Base-by-base conservation (phyloP, 2,329 filamentous ascomycete species). In the Neophaeococcomyces mojaviensis region DNA sequence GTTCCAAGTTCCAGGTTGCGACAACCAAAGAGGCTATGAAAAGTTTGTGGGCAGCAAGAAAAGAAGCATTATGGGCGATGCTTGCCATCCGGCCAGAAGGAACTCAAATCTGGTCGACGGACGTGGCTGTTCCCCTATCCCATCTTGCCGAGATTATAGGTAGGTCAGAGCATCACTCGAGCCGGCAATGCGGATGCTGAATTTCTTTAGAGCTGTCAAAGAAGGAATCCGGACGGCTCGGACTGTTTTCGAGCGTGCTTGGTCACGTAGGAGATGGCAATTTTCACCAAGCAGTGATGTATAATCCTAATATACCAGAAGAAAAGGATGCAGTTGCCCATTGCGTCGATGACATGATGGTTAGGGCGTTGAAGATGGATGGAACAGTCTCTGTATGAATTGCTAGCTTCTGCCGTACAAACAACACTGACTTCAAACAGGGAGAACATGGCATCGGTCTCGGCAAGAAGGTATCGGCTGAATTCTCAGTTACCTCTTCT, bases 91-190 rank as follows among this genome's bases (percentile, higher is more conserved):
- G 77, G 39, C 68, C 76, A 19, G 72, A 74, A 0, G 71, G 73
- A 2, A 76, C 83, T 54, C 76, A 73, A 38, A 77, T 88, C 20
- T 88, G 84, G 84, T 86, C 84, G 0, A 90, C 85, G 0, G 86
- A 90, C 59, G 85, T 89, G 16, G 85, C 85, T 0, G 86, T 89
- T 1, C 85, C 85, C 0, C 79, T 89, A 39, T 85, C 79, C 13
- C 71, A 73, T 32, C 66, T 90, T 50, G 78, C 84, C 1, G 78
- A 84, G 53, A 82, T 88, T 44, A 85, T 89, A 39, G 81, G 51
- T 70, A 78, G 39, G 85, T 82, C 1, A 84, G 85, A 58, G 67
- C n/a, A n/a, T 77, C 18, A 76, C 84, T 53, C 81, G 86, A 36
- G 70, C 67, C 7, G 70, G 74, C 53, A 78, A 79, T 24, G 10